phyloP scores from a whole-genome alignment of 768 basidiomycete species.

The Pisolithus tinctorius region DNA sequence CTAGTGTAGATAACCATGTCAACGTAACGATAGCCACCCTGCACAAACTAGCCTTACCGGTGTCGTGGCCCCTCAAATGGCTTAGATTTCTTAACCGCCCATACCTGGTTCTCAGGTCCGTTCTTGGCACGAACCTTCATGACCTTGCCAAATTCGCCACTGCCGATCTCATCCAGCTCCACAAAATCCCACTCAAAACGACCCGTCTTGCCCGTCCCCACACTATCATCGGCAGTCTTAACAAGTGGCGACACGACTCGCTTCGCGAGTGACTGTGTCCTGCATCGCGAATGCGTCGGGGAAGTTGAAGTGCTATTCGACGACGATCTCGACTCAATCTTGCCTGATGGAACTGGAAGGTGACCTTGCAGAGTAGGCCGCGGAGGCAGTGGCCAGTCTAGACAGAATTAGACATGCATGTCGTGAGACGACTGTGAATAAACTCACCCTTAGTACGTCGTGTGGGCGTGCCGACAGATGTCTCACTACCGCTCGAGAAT shows the following conservation, averaged over 20 bases:
- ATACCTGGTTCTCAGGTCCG: conserved; percentile 45
- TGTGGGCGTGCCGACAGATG: conserved; percentile 58
- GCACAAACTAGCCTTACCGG: conserved; percentile 46
- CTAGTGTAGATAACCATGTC: conserved; percentile 30
- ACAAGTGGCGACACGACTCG: conserved; percentile 19
- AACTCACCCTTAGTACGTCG: conserved; percentile 41
- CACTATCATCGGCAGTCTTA: conserved; percentile 19
- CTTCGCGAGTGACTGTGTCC: conserved; percentile 18
- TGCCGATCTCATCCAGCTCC: conserved; percentile 76
- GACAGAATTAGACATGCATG: neutral
- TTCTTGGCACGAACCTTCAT: conserved; percentile 75
- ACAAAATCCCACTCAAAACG: conserved; percentile 78
- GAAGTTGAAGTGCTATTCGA: conserved; percentile 47
- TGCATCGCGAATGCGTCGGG: conserved; percentile 35
- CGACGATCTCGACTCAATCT: conserved; percentile 51
- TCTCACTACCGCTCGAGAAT: conserved; percentile 71
- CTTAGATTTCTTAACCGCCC: conserved; percentile 93
- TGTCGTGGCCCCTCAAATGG: conserved; percentile 87
- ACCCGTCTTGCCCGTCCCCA: conserved; percentile 47
- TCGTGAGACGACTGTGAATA: conserved; percentile 18
- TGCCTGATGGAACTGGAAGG: conserved; percentile 32
- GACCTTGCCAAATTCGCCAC: conserved; percentile 91
- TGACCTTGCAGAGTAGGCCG: conserved; percentile 34
- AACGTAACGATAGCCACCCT: conserved; percentile 10
- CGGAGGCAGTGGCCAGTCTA: conserved; percentile 57